These are phyloP conservation scores for Telopea speciosissima DNA, from an alignment of 177 flowering plant species.

Conservation along the genomic window DNA sequence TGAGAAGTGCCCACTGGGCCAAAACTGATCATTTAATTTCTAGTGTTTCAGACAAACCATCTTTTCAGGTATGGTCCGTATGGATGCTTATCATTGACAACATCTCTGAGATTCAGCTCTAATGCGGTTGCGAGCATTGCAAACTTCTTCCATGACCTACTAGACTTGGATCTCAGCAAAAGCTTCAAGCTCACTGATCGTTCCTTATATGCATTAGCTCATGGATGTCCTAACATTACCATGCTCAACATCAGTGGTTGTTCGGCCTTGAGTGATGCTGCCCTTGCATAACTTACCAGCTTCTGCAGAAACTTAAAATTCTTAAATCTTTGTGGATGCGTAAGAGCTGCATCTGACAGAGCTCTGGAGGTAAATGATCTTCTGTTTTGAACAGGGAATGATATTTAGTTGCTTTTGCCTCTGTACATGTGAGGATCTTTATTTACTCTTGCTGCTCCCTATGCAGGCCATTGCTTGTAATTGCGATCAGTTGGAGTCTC, in stretches of 20 bases:
- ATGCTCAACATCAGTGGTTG: constrained; percentile 95
- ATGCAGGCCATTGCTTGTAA: constrained; percentile 78
- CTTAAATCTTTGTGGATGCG: constrained; percentile 94
- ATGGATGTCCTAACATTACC: constrained; percentile 65
- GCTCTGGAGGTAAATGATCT: constrained; percentile 59
- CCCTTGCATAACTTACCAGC: constrained; percentile 54
- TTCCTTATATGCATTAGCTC: constrained; percentile 71
- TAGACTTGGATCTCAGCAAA: constrained; percentile 90
- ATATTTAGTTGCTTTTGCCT: neutral
- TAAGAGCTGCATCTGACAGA: constrained; percentile 65
- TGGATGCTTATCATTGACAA: too few species aligned
- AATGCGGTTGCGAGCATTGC: constrained; percentile 65
- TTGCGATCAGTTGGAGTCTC: constrained; percentile 61
- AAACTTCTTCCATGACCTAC: constrained; percentile 68
- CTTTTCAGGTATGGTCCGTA: too few species aligned
- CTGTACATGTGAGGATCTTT: neutral
- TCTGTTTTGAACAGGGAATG: neutral
- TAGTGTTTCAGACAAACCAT: too few species aligned
- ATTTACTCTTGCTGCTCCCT: neutral
- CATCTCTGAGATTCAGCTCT: too few species aligned
- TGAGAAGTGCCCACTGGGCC: too few species aligned
- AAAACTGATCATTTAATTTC: too few species aligned
- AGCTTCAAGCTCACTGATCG: constrained; percentile 75
- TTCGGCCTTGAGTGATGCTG: constrained; percentile 62
- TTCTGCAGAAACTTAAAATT: constrained; percentile 60